A percentile compares a stretch with the other conserved stretches of the same genome.
phyloP scores from a whole-genome alignment of 768 basidiomycete species.

The Mycena venus region DNA sequence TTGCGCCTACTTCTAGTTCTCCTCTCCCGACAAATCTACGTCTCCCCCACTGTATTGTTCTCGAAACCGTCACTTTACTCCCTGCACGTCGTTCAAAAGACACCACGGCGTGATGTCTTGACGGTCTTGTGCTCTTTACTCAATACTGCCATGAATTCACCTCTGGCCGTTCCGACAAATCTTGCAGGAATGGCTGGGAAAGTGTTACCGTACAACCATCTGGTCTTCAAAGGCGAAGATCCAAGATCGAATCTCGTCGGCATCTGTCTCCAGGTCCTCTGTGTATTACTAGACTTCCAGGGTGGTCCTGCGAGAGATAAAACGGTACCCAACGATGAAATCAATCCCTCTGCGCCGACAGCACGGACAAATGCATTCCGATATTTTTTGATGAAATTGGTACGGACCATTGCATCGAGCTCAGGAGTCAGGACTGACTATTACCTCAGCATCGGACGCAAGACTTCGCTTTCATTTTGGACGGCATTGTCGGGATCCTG shows the following conservation, averaged over 20 bases:
- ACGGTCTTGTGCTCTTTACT: conserved; percentile 93
- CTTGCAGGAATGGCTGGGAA: conserved; percentile 82
- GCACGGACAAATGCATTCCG: conserved; percentile 88
- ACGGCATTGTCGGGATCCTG: conserved; percentile 76
- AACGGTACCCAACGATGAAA: conserved; percentile 56
- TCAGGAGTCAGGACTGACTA: conserved; percentile 21
- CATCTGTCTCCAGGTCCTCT: conserved; percentile 83
- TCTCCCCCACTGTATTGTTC: conserved; percentile 77
- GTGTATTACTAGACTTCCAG: conserved; percentile 84
- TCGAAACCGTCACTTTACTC: conserved; percentile 83
- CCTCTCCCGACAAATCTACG: conserved; percentile 92
- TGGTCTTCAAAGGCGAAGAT: conserved; percentile 93
- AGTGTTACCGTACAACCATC: conserved; percentile 85
- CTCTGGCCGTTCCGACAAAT: conserved; percentile 61
- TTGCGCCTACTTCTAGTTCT: conserved; percentile 90
- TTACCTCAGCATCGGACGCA: conserved; percentile 82
- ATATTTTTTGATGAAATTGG: conserved; percentile 93
- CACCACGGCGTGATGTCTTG: conserved; percentile 85
- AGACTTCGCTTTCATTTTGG: conserved; percentile 89
- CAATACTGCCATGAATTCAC: conserved; percentile 88
- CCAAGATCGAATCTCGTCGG: conserved; percentile 78
- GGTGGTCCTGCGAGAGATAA: conserved; percentile 78
- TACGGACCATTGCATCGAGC: conserved; percentile 39
- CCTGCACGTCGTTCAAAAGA: conserved; percentile 81
- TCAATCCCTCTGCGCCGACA: conserved; percentile 62